These are phyloP conservation scores for Guyanaporus albipodus DNA, from an alignment of 768 basidiomycete species.

Conservation along the genomic window DNA sequence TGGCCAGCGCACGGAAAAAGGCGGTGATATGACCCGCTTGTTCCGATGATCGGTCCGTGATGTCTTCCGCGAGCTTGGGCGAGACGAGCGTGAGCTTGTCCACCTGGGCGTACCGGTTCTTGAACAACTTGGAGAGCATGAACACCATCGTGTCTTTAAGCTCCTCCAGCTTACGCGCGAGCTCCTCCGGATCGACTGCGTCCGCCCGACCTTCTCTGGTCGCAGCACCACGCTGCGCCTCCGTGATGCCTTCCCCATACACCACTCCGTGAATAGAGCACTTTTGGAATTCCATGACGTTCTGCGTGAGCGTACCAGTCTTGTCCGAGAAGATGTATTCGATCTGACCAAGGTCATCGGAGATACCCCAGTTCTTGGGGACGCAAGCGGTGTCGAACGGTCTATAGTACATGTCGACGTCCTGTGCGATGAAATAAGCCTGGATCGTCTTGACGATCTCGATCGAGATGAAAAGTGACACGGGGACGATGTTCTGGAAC, in stretches of 20 bases:
- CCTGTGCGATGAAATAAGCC: conserved; percentile 94
- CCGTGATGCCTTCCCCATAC: conserved; percentile 94
- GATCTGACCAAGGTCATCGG: conserved; percentile 97
- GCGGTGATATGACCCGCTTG: conserved; percentile 68
- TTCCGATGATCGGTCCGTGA: conserved; percentile 54
- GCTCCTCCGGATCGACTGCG: conserved; percentile 63
- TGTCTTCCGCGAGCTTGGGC: conserved; percentile 76
- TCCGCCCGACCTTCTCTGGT: conserved; percentile 74
- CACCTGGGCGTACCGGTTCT: conserved; percentile 80
- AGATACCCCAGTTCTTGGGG: conserved; percentile 98
- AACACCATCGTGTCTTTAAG: conserved; percentile 76
- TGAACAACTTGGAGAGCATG: conserved; percentile 73
- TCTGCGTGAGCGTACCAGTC: conserved; percentile 96
- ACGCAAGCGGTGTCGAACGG: conserved; percentile 84
- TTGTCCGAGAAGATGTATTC: conserved; percentile 95
- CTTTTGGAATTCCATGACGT: conserved; percentile 98
- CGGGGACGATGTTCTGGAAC: conserved; percentile 96
- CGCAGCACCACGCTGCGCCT: conserved; percentile 91
- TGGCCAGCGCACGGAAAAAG: conserved; percentile 92
- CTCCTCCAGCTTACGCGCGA: conserved; percentile 56
- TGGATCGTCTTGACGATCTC: conserved; percentile 98
- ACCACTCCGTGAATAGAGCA: conserved; percentile 80
- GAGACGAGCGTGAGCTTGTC: conserved; percentile 87
- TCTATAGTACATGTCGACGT: conserved; percentile 93
- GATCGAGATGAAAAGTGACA: conserved; percentile 95